A percentile compares a stretch with the other conserved stretches of the same genome.
These are phyloP conservation scores for Phylloporus gajari DNA, from an alignment of 1,284 basidiomycete genomes.

Conservation along the genomic window DNA sequence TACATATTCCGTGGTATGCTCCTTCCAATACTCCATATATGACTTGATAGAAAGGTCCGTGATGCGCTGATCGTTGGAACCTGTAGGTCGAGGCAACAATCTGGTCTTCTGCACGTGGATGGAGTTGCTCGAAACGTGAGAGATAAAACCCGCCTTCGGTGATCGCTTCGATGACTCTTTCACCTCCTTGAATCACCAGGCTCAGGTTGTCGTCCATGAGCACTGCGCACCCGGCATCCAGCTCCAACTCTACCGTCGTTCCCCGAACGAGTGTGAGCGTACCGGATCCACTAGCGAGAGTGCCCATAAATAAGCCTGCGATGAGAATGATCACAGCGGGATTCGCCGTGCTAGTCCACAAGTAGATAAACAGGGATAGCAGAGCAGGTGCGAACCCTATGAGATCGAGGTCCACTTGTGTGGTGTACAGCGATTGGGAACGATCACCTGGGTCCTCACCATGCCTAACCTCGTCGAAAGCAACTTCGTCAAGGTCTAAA, in stretches of 20 bases:
- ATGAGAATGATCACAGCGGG: slow-evolving; percentile 17
- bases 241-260: slow-evolving; percentile 18
- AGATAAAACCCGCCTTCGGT: slow-evolving; percentile 32
- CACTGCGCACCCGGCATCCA: slow-evolving; percentile 24
- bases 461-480: neutral
- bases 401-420: slow-evolving; percentile 20
- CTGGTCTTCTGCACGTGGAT: neutral
- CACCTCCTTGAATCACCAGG: slow-evolving; percentile 28
- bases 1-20: slow-evolving; percentile 28
- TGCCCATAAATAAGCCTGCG: slow-evolving; percentile 14
- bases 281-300: slow-evolving; percentile 28
- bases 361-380: slow-evolving; percentile 18
- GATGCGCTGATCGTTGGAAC: slow-evolving; percentile 5
- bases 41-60: slow-evolving; percentile 10
- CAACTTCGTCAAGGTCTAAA: slow-evolving; percentile 21
- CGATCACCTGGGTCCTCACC: neutral
- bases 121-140: slow-evolving; percentile 11
- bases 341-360: slow-evolving; percentile 18
- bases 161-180: slow-evolving; percentile 28
- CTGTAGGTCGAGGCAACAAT: neutral
- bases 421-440: slow-evolving; percentile 23
- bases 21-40: slow-evolving; percentile 30
- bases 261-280: slow-evolving; percentile 27
- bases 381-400: slow-evolving; percentile 28
- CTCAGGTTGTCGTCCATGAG: slow-evolving; percentile 32